These are phyloP conservation scores for Fusarium veterinarium DNA, from an alignment of 2,329 filamentous ascomycete species.

Conservation along the genomic window DNA sequence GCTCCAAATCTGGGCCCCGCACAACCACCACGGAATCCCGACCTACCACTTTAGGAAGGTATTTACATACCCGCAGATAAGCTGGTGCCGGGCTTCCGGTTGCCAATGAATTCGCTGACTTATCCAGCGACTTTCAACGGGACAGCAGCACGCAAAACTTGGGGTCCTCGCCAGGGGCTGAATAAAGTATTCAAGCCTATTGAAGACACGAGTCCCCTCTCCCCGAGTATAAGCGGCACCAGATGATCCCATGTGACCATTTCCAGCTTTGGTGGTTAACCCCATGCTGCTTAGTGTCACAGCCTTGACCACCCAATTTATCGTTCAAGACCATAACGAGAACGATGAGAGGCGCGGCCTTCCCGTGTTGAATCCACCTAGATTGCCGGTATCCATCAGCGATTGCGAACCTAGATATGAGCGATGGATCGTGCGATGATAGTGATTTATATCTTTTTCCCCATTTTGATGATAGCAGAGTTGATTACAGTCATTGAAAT, in stretches of 20 bases:
- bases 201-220: background rate
- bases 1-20: background rate
- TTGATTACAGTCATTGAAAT: background rate
- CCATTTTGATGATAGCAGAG: background rate
- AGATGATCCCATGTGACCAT: background rate
- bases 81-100: slow-evolving; percentile 19
- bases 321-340: background rate
- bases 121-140: background rate
- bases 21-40: background rate
- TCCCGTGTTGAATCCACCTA: background rate
- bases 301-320: background rate
- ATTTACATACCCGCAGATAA: slow-evolving; percentile 7
- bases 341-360: background rate
- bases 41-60: slow-evolving; percentile 23
- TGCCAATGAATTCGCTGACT: slow-evolving; percentile 7
- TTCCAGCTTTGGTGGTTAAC: background rate
- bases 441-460: background rate
- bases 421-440: background rate
- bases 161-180: background rate
- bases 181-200: background rate
- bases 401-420: background rate
- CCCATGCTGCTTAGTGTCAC: background rate
- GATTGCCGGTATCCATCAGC: background rate
- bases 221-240: background rate
- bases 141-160: background rate